These are phyloP conservation scores for Pterocarpus macrocarpus DNA, from an alignment of 306 rosid genomes.

Conservation along the genomic window DNA sequence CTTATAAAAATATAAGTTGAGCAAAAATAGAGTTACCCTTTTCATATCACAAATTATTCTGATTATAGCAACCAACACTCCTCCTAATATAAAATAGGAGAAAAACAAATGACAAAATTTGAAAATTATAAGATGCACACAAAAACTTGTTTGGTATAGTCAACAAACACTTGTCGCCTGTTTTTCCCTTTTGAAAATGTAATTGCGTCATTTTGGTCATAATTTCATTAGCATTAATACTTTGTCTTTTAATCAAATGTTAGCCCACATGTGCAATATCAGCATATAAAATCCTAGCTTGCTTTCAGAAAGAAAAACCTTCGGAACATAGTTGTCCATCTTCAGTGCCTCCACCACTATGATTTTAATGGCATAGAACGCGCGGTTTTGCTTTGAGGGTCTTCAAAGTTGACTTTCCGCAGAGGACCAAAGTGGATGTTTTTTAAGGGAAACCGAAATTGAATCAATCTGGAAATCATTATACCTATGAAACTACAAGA, in stretches of 20 bases:
- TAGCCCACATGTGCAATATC: conserved; percentile 6
- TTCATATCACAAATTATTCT: neutral
- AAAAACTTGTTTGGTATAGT: neutral
- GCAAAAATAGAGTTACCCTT: conserved; percentile 15
- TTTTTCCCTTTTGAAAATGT: neutral
- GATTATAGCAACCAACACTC: neutral
- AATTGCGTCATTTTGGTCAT: conserved; percentile 12
- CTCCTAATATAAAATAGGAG: neutral
- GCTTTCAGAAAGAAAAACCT: conserved; percentile 5
- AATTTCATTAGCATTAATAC: neutral
- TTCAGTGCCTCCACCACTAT: conserved; percentile 52
- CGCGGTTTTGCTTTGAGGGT: conserved; percentile 27
- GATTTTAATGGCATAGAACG: conserved; percentile 48
- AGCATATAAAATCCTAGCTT: neutral
- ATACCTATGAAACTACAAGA: conserved; percentile 39
- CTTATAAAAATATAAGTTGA: neutral
- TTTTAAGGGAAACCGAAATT: conserved; percentile 42
- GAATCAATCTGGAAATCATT: conserved; percentile 55
- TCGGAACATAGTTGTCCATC: conserved; percentile 9
- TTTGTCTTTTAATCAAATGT: conserved; percentile 11
- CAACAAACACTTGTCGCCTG: neutral
- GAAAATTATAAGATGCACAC: neutral
- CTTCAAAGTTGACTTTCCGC: conserved; percentile 46
- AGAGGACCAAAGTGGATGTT: conserved; percentile 10
- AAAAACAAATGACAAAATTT: neutral